Evolutionary conservation across 371 early-diverging fungal genomes (phyloP).

Genomic region (Mucor piriformis): DNA sequence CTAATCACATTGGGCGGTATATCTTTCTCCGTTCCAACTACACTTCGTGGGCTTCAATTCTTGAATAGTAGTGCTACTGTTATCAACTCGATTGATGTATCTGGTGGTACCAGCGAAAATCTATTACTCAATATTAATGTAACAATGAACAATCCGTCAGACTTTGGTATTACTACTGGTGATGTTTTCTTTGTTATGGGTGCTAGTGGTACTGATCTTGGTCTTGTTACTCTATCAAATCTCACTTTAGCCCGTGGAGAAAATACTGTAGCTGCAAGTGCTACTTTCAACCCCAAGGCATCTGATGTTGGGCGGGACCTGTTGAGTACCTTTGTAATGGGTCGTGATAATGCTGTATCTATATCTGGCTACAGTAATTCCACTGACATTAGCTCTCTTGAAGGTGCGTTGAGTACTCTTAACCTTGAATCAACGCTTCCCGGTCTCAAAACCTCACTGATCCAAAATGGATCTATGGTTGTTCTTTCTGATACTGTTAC

Average conservation of each 20-base stretch:
- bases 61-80: slow-evolving; percentile 59
- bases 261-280: slow-evolving; percentile 50
- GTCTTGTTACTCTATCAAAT: slow-evolving; percentile 53
- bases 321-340: slow-evolving; percentile 56
- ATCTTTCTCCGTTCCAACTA: slow-evolving; percentile 55
- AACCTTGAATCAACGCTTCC: slow-evolving; percentile 55
- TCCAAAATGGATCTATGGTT: slow-evolving; percentile 47
- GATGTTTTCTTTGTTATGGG: slow-evolving; percentile 54
- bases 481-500: slow-evolving; percentile 45
- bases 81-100: slow-evolving; percentile 62
- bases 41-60: slow-evolving; percentile 62
- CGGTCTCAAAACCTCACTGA: slow-evolving; percentile 50
- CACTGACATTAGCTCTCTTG: slow-evolving; percentile 51
- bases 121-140: slow-evolving; percentile 58
- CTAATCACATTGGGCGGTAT: slow-evolving; percentile 57
- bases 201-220: slow-evolving; percentile 46
- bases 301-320: slow-evolving; percentile 54
- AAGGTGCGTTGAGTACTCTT: slow-evolving; percentile 46
- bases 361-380: slow-evolving; percentile 53
- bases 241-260: slow-evolving; percentile 56
- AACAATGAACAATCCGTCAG: slow-evolving; percentile 63
- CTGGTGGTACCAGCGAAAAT: slow-evolving; percentile 48
- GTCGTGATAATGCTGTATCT: slow-evolving; percentile 49
- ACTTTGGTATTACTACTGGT: slow-evolving; percentile 58
- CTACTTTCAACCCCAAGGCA: slow-evolving; percentile 53